Conservation (phyloP, 1,284 basidiomycete genomes). For the Inonotus obliquus region DNA sequence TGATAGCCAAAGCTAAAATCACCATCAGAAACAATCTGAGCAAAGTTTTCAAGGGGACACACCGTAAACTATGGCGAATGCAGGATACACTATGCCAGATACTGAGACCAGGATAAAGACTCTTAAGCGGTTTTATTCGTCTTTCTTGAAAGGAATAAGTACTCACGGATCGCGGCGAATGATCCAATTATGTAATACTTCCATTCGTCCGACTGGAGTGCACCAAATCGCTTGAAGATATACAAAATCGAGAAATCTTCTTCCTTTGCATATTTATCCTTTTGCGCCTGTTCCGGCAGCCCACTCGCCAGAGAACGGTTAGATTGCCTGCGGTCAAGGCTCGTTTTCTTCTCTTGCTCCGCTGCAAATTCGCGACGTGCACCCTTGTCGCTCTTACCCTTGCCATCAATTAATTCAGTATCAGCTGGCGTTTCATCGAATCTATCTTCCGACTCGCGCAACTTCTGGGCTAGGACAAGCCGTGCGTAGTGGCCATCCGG, state of each 20-base stretch:
- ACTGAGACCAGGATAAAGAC: constrained; percentile 25
- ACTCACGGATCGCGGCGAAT: constrained; percentile 5
- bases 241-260: constrained; percentile 43
- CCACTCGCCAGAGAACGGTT: constrained; percentile 67
- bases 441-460: constrained; percentile 49
- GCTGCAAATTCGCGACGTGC: constrained; percentile 24
- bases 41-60: constrained; percentile 16
- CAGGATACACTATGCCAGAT: constrained; percentile 82
- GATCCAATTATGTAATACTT: constrained; percentile 19
- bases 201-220: constrained; percentile 58
- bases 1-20: constrained; percentile 50
- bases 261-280: constrained; percentile 25
- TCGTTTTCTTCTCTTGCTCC: constrained; percentile 50
- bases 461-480: constrained; percentile 79
- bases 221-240: constrained; percentile 70
- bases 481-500: constrained; percentile 68
- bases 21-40: background rate
- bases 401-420: constrained; percentile 27
- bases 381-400: constrained; percentile 23
- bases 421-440: constrained; percentile 28
- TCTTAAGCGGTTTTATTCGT: constrained; percentile 20
- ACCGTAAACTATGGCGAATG: constrained; percentile 81
- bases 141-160: constrained; percentile 40
- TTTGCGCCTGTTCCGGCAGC: constrained; percentile 48
- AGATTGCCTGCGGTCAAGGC: constrained; percentile 63